Evolutionary conservation across 139 green algal species (phyloP).

Genomic region (Penium margaritaceum): DNA sequence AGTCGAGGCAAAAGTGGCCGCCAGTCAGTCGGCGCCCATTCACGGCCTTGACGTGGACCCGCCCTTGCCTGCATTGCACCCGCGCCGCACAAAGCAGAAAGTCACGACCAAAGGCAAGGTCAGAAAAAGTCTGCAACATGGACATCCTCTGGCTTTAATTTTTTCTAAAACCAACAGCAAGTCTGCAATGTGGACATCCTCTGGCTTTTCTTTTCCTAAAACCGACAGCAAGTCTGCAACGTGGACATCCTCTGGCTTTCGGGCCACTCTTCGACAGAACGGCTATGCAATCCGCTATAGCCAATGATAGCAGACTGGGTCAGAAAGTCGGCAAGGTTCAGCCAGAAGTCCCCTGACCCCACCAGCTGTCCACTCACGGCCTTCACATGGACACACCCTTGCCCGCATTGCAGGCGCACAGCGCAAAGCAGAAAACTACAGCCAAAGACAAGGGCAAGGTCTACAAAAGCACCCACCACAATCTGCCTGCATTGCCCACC

Average conservation of each 20-base stretch:
- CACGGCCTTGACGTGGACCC: slow-evolving; percentile 27
- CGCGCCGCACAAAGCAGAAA: too few relatives aligned
- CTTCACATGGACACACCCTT: slow-evolving; percentile 33
- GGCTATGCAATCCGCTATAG: slow-evolving; percentile 43
- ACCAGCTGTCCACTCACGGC: slow-evolving; percentile 24
- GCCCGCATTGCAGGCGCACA: too few relatives aligned
- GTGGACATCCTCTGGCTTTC: slow-evolving; percentile 54
- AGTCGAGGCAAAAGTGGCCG: slow-evolving; percentile 50
- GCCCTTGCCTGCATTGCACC: slow-evolving; percentile 36
- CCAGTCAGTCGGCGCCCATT: slow-evolving; percentile 34
- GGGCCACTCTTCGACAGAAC: slow-evolving; percentile 47
- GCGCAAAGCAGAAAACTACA: too few relatives aligned
- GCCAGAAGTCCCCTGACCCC: slow-evolving; percentile 37
- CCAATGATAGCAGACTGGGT: slow-evolving; percentile 54
- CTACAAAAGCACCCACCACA: too few relatives aligned
- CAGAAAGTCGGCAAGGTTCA: slow-evolving; percentile 52
- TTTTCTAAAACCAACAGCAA: too few relatives aligned
- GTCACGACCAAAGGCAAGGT: too few relatives aligned
- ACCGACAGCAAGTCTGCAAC: slow-evolving; percentile 53
- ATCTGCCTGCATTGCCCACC: too few relatives aligned
- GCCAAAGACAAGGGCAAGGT: too few relatives aligned
- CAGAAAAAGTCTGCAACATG: too few relatives aligned
- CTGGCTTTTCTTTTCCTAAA: too few relatives aligned
- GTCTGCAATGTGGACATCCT: too few relatives aligned
- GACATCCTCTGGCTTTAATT: too few relatives aligned